A percentile compares a stretch with the other conserved stretches of the same genome.
Evolutionary conservation across 805 yeast species (phyloP).

Genomic region (Candida cerambycidarum): DNA sequence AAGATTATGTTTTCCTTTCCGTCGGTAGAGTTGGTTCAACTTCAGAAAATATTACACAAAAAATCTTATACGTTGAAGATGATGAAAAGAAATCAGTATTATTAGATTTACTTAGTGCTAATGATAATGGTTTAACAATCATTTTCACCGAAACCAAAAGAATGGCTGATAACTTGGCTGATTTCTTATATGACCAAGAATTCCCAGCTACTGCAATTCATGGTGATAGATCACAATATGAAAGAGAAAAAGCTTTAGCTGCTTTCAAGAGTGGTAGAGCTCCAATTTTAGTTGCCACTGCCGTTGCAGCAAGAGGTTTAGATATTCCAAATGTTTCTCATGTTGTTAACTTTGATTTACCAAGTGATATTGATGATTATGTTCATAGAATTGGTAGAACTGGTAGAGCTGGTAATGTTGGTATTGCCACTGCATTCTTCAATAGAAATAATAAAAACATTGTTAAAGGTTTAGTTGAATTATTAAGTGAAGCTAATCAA

Average conservation of each 20-base stretch:
- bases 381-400: slow-evolving; percentile 99
- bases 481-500: slow-evolving; percentile 94
- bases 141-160: slow-evolving; percentile 98
- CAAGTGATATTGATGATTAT: slow-evolving; percentile 95
- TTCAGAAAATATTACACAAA: slow-evolving; percentile 96
- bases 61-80: slow-evolving; percentile 85
- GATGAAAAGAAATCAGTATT: slow-evolving; percentile 90
- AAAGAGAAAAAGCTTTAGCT: slow-evolving; percentile 96
- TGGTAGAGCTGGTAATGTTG: slow-evolving; percentile 99
- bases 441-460: slow-evolving; percentile 93
- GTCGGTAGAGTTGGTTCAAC: slow-evolving; percentile 99
- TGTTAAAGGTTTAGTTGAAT: slow-evolving; percentile 81
- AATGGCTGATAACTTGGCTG: slow-evolving; percentile 95
- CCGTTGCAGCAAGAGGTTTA: slow-evolving; percentile 99
- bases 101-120: slow-evolving; percentile 77
- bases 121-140: slow-evolving; percentile 82
- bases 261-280: slow-evolving; percentile 91
- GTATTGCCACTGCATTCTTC: slow-evolving; percentile 97
- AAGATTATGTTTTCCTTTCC: slow-evolving; percentile 91
- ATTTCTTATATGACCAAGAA: slow-evolving; percentile 81
- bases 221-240: slow-evolving; percentile 97
- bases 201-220: slow-evolving; percentile 98
- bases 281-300: slow-evolving; percentile 96
- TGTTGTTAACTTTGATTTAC: slow-evolving; percentile 96
- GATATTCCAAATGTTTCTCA: slow-evolving; percentile 99